Conservation (phyloP, 192 early-diverging fungal genomes). For the Coemansia sp. region DNA sequence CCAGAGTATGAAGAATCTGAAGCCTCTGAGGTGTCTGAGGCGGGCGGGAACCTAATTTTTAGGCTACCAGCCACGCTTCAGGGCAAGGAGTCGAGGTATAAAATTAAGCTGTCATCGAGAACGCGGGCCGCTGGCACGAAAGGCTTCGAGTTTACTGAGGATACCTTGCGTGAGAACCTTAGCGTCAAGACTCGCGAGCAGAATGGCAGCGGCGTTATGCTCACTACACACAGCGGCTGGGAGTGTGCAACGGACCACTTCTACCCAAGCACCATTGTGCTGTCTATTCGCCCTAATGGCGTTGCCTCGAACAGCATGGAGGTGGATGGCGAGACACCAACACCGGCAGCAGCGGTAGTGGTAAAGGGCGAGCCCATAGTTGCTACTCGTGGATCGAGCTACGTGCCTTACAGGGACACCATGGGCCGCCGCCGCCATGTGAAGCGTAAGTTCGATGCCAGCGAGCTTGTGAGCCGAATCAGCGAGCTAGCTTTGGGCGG, state of each 20-base stretch:
- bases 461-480: conserved; percentile 8
- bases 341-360: neutral
- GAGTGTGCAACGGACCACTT: conserved; percentile 18
- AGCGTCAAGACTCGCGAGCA: neutral
- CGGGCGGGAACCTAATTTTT: neutral
- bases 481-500: neutral
- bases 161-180: conserved; percentile 5
- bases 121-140: neutral
- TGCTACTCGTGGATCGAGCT: neutral
- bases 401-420: conserved; percentile 12
- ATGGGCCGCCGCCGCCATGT: conserved; percentile 9
- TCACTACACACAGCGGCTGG: conserved; percentile 26
- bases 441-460: conserved; percentile 21
- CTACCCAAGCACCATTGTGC: conserved; percentile 17
- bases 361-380: neutral
- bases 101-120: neutral
- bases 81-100: conserved; percentile 6
- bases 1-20: neutral
- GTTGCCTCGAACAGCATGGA: conserved; percentile 9
- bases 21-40: neutral
- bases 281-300: neutral
- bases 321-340: neutral
- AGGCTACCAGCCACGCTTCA: conserved; percentile 35
- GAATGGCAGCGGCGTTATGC: conserved; percentile 9
- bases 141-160: conserved; percentile 22